Evolutionary conservation across 305 asterid species (phyloP).

Genomic region (Striga hermonthica): DNA sequence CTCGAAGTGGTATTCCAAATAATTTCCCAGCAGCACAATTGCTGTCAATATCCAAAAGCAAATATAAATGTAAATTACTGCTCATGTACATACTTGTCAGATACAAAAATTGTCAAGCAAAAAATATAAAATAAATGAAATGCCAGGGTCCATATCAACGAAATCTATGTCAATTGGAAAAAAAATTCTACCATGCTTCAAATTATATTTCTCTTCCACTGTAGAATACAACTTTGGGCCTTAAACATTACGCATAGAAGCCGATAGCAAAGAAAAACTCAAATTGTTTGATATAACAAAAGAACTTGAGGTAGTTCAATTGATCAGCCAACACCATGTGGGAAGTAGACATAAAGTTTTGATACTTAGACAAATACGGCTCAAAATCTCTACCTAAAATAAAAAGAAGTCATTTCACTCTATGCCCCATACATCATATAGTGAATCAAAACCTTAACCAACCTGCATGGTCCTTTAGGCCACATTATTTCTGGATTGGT

Average conservation of each 20-base stretch:
- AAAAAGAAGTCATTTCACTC: constrained; percentile 7
- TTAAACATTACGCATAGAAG: not conserved
- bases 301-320: not conserved
- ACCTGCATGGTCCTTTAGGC: constrained; percentile 19
- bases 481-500: constrained; percentile 11
- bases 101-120: constrained; percentile 7
- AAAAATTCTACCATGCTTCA: not conserved
- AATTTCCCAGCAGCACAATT: constrained; percentile 97
- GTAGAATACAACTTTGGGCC: not conserved
- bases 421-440: not conserved
- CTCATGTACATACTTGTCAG: constrained; percentile 9
- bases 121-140: not conserved
- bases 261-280: not conserved
- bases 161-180: not conserved
- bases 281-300: not conserved
- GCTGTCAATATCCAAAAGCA: constrained; percentile 45
- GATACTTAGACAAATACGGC: not conserved
- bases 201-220: not conserved
- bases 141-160: not conserved
- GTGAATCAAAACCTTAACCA: not conserved
- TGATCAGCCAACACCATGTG: constrained; percentile 13
- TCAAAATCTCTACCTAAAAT: constrained; percentile 6
- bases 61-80: constrained; percentile 27
- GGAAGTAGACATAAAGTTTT: constrained; percentile 7
- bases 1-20: constrained; percentile 98